Percentiles rank a stretch among this genome's conserved stretches.
phyloP scores from a whole-genome alignment of 805 yeast genomes.

The Candida fluviatilis region DNA sequence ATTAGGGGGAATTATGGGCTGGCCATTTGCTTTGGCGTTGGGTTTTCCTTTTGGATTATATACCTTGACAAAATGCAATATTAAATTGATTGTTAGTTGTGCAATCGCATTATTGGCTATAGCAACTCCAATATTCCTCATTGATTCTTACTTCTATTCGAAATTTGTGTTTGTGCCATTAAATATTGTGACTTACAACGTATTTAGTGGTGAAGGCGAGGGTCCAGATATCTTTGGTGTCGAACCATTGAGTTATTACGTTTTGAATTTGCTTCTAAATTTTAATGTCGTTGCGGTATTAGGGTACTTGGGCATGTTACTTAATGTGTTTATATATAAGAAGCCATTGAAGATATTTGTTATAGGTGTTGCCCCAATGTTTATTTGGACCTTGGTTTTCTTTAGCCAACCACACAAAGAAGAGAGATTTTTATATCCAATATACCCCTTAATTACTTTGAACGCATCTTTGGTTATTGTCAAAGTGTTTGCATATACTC shows the following conservation, averaged over 20 bases:
- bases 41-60: slow-evolving; percentile 56
- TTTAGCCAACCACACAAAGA: slow-evolving; percentile 84
- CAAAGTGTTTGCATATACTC: slow-evolving; percentile 7
- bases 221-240: slow-evolving; percentile 92
- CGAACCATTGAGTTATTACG: slow-evolving; percentile 74
- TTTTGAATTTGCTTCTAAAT: slow-evolving; percentile 65
- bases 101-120: slow-evolving; percentile 12
- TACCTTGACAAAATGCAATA: slow-evolving; percentile 10
- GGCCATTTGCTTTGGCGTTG: slow-evolving; percentile 81
- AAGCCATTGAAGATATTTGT: slow-evolving; percentile 11
- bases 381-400: slow-evolving; percentile 67
- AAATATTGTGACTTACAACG: slow-evolving; percentile 82
- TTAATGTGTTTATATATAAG: slow-evolving; percentile 15
- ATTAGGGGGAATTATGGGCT: slow-evolving; percentile 78
- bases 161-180: slow-evolving; percentile 65
- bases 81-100: not conserved
- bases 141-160: slow-evolving; percentile 64
- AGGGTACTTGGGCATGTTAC: slow-evolving; percentile 35
- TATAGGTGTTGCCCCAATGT: slow-evolving; percentile 41
- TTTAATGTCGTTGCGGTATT: slow-evolving; percentile 55
- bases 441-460: slow-evolving; percentile 65
- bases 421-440: slow-evolving; percentile 85
- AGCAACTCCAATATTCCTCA: slow-evolving; percentile 23
- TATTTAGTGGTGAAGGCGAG: slow-evolving; percentile 57
- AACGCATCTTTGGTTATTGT: slow-evolving; percentile 53